Evolutionary conservation across 257 asterid genomes (phyloP).

Genomic region (Ehretia macrophylla): DNA sequence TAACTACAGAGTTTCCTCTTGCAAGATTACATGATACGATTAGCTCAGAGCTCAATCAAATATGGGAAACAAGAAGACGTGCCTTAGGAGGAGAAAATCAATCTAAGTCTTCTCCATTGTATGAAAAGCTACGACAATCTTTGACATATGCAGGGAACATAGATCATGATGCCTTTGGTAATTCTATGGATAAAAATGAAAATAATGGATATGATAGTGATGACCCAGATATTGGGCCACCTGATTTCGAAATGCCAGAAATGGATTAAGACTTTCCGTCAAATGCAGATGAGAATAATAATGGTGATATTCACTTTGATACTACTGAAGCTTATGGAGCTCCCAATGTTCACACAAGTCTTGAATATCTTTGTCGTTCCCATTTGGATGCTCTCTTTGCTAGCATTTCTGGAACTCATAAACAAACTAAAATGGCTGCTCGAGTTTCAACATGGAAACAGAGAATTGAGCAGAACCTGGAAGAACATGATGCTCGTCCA

Average conservation of each 20-base stretch:
- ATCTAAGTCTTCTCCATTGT: slow-evolving; percentile 42
- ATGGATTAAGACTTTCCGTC: slow-evolving; percentile 31
- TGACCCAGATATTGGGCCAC: too few species aligned
- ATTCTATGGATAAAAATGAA: too few species aligned
- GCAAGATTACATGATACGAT: slow-evolving; percentile 66
- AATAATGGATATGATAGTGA: too few species aligned
- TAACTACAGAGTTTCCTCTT: slow-evolving; percentile 62
- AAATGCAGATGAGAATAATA: slow-evolving; percentile 48
- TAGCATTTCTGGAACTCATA: slow-evolving; percentile 72
- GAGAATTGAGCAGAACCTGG: too few species aligned
- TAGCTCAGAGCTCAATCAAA: too few species aligned
- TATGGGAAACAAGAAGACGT: slow-evolving; percentile 35
- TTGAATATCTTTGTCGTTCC: slow-evolving; percentile 89
- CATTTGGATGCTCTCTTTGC: slow-evolving; percentile 94
- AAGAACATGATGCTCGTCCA: too few species aligned
- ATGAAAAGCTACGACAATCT: slow-evolving; percentile 86
- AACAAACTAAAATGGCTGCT: slow-evolving; percentile 75
- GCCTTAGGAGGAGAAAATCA: slow-evolving; percentile 27
- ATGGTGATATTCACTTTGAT: slow-evolving; percentile 21
- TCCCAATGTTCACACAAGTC: slow-evolving; percentile 47
- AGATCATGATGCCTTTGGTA: slow-evolving; percentile 29
- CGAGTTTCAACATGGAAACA: slow-evolving; percentile 78
- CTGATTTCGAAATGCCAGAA: slow-evolving; percentile 62
- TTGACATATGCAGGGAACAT: slow-evolving; percentile 39
- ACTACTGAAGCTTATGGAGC: slow-evolving; percentile 24